Percentiles rank a stretch among this genome's conserved stretches.
phyloP scores from a whole-genome alignment of 192 early-diverging fungal genomes.

The Coemansia reversa region DNA sequence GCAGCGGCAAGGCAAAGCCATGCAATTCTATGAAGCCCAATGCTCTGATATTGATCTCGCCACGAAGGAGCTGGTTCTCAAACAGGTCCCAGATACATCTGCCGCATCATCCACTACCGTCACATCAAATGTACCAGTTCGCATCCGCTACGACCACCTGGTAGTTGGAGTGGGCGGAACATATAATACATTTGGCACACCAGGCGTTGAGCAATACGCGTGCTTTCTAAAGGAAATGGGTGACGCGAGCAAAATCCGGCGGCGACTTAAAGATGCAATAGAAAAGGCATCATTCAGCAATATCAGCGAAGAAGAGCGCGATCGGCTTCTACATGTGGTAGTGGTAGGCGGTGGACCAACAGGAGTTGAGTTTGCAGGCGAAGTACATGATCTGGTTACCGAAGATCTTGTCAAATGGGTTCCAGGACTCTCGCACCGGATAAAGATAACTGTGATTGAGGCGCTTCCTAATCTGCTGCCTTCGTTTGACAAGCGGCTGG shows the following conservation, averaged over 20 bases:
- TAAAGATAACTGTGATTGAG: conserved; percentile 73
- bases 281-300: conserved; percentile 72
- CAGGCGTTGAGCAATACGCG: conserved; percentile 80
- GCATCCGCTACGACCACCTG: conserved; percentile 73
- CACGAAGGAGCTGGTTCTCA: conserved; percentile 74
- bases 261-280: conserved; percentile 74
- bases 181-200: conserved; percentile 81
- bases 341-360: conserved; percentile 90
- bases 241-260: conserved; percentile 80
- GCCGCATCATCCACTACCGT: conserved; percentile 42
- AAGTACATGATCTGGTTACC: conserved; percentile 78
- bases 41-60: conserved; percentile 84
- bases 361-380: conserved; percentile 73
- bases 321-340: conserved; percentile 72
- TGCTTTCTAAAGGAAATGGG: conserved; percentile 82
- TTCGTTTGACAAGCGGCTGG: conserved; percentile 70
- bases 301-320: conserved; percentile 62
- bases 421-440: conserved; percentile 64
- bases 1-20: conserved; percentile 73
- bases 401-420: conserved; percentile 77
- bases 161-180: conserved; percentile 80
- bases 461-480: conserved; percentile 74
- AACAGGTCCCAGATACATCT: conserved; percentile 61
- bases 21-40: conserved; percentile 79
- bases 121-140: conserved; percentile 9